Base-by-base conservation (phyloP, 768 basidiomycete genomes). In the Phanerochaete sordida region DNA sequence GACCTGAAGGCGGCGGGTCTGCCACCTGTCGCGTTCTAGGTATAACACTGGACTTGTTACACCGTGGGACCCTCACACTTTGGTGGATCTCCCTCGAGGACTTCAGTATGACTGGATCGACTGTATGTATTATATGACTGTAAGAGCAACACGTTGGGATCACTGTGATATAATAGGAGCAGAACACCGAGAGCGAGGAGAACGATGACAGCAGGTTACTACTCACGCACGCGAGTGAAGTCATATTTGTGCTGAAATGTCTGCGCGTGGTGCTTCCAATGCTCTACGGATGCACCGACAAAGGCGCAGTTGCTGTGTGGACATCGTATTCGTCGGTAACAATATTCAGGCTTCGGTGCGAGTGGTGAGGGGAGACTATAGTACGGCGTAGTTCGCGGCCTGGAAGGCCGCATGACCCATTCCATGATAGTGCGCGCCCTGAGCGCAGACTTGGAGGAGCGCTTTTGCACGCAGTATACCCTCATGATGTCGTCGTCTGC, bases 1-100 rank as follows among this genome's bases (percentile, higher is more conserved):
- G 67, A 67, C 51, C 57, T 66, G 46, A 59, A 64, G 58, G 66
- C 64, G 3, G 63, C 64, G 16, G 65, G 65, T 15, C 62, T 67
- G 39, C 65, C 60, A 9, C 8, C 19, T 16, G 19, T 43, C 39
- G 11, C 39, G 33, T 13, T 35, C 13, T 35, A 13, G 13, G 13
- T 35, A 13, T 35, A 35, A 13, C 33, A 35, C 13, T 35, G 33
- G 33, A 35, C 33, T 6, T 35, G 33, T 35, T 35, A 7, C 6
- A 6, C 13, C 7, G 33, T 13, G 33, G 33, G 7, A 6, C 7
- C 13, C 13, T 13, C 33, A 35, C 6, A 35, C 33, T 35, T 13
- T 35, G 13, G 33, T 35, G 6, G 7, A 35, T 35, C 33, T 35
- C 33, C 33, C n/a, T n/a, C n/a, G n/a, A n/a, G n/a, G n/a, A n/a